Percentiles rank a stretch among this genome's conserved stretches.
Conservation (phyloP, 164 flowering plant species). For the Warburgia ugandensis region DNA sequence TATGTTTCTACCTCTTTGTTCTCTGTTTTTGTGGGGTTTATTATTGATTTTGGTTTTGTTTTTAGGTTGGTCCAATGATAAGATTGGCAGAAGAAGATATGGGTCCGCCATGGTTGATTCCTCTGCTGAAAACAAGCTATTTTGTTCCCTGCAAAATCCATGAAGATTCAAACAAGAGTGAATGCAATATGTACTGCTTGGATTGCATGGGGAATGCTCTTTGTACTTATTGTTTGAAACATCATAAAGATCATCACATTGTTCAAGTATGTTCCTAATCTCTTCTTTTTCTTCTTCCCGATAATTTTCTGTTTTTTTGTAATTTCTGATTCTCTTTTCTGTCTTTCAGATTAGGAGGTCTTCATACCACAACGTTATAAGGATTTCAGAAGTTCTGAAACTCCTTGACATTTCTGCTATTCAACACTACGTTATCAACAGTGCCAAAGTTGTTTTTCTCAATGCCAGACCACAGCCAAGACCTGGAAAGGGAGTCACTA, state of each 20-base stretch:
- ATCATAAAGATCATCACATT: slow-evolving; percentile 51
- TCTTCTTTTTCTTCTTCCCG: neutral
- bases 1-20: neutral
- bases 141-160: slow-evolving; percentile 47
- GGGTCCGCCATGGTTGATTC: slow-evolving; percentile 57
- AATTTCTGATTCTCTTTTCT: neutral
- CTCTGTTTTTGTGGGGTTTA: neutral
- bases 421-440: slow-evolving; percentile 73
- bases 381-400: slow-evolving; percentile 69
- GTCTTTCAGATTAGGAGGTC: slow-evolving; percentile 62
- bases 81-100: slow-evolving; percentile 20
- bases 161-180: slow-evolving; percentile 46
- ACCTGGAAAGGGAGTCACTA: slow-evolving; percentile 74
- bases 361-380: slow-evolving; percentile 73
- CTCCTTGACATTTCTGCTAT: slow-evolving; percentile 52
- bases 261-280: slow-evolving; percentile 38
- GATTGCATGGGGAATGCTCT: slow-evolving; percentile 52
- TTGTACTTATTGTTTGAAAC: slow-evolving; percentile 50
- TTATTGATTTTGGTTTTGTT: neutral
- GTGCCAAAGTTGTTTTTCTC: slow-evolving; percentile 73
- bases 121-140: slow-evolving; percentile 40
- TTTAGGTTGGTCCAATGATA: slow-evolving; percentile 39
- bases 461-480: slow-evolving; percentile 72
- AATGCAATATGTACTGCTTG: slow-evolving; percentile 65
- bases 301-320: neutral